Evolutionary conservation across 441 rosid species (phyloP), one percentile per base, ranked within the genome.

Genomic region (Aquilaria agallochum): DNA sequence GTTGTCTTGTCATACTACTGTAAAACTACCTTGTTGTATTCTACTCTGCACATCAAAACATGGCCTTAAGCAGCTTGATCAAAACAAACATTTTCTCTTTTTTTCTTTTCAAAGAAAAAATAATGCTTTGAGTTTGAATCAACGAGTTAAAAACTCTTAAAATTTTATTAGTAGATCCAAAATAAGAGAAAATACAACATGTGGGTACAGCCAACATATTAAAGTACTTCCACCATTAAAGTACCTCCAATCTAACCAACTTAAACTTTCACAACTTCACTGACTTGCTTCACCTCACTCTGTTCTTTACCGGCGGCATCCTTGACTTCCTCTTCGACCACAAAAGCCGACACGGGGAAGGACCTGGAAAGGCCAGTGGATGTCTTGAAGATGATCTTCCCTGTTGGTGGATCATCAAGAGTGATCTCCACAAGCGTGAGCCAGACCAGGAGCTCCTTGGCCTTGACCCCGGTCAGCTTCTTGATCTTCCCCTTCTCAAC

Each of bases 391-490:
- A 80, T 80, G 56, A 88, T 74, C 62, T 78, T 85, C 3, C 79
- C 86, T 0, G 74, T 65, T 0, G 83, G 65, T 2, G 93, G 84
- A 27, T 85, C 84, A 31, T 91, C 84, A 36, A 81, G 30, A 46
- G 45, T 80, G 62, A 94, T 93, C 15, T 91, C 97, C 56, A 80
- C 50, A 40, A 94, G 70, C 20, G 84, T 59, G 34, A 94, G 53
- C 99, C 99, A 94, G 27, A 91, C 11, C 62, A 94, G 67, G 36
- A 94, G 86, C 84, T 94, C 99, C 78, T 89, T 91, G 63, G 88
- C 80, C 82, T 91, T 91, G n/a, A 94, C 97, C 7, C 99, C 99
- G 0, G 84, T 89, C 7, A 94, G 90, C 71, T 86, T 91, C 96
- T 80, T 91, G 82, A 94, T 90, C 94, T 76, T 90, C 58, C 69